A percentile compares a stretch with the other conserved stretches of the same genome.
These are phyloP conservation scores for Colletotrichum graminicola DNA, from an alignment of 2,329 filamentous ascomycete genomes.

Conservation along the genomic window DNA sequence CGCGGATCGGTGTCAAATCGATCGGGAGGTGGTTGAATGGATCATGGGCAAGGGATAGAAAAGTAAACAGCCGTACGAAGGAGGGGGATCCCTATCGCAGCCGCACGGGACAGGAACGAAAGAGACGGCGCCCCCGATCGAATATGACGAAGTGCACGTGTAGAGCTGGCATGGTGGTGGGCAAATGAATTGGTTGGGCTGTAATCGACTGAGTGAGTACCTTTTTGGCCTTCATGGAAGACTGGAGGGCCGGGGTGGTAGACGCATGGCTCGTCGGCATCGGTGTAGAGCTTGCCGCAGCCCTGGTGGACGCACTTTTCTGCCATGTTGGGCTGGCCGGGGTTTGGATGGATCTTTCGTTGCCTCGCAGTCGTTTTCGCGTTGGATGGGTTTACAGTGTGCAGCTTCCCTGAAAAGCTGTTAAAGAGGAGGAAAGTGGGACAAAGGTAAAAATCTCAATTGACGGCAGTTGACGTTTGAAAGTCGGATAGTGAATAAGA, in stretches of 20 bases:
- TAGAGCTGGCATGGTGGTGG: slow-evolving; percentile 23
- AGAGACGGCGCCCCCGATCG: slow-evolving; percentile 31
- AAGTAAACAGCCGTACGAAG: slow-evolving; percentile 8
- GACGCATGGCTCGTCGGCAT: slow-evolving; percentile 84
- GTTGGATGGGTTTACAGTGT: slow-evolving; percentile 7
- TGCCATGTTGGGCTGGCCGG: slow-evolving; percentile 63
- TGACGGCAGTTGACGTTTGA: slow-evolving; percentile 30
- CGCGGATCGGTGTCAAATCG: slow-evolving; percentile 9
- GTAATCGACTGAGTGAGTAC: slow-evolving; percentile 61
- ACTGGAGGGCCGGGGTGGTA: slow-evolving; percentile 95
- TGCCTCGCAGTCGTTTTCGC: slow-evolving; percentile 36
- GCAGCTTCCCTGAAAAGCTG: slow-evolving; percentile 1
- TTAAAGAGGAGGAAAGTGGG: background rate
- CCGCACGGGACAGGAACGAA: slow-evolving; percentile 28
- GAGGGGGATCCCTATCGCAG: slow-evolving; percentile 13
- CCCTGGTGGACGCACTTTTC: slow-evolving; percentile 97
- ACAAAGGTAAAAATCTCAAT: slow-evolving; percentile 12
- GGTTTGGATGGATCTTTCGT: slow-evolving; percentile 11
- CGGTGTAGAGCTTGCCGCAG: slow-evolving; percentile 89
- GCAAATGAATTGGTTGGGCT: background rate
- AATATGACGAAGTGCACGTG: slow-evolving; percentile 20
- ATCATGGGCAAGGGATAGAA: slow-evolving; percentile 17
- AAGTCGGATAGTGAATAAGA: background rate
- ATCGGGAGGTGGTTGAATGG: slow-evolving; percentile 6
- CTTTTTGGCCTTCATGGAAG: slow-evolving; percentile 99